Base-by-base conservation (phyloP, 129 eudicot species). In the Cynara cardunculus region DNA sequence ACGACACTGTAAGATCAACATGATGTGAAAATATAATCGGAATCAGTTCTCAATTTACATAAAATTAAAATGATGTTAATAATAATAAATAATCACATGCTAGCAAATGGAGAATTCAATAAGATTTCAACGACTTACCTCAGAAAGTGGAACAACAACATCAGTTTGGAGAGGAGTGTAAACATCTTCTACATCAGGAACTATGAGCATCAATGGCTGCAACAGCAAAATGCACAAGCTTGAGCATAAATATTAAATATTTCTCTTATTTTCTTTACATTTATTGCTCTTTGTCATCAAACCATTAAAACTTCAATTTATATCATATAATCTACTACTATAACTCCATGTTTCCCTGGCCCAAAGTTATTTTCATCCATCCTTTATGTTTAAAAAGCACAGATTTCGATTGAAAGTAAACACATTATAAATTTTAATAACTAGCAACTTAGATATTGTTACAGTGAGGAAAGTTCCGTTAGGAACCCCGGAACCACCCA, bases 171-270 rank as follows among this genome's bases (percentile, higher is more conserved):
- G 94, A 82, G 98, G 98, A 85, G 97, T 94, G 85, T 94, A 94
- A 70, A 94, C 98, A 68, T 92, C 98, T 86, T 91, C 94, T 25
- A 92, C 80, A 70, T 94, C 97, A 77, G 98, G 97, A 86, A 94
- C 97, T 84, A 94, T 92, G 71, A 94, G 97, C 98, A 94, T 94
- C 89, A 92, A 73, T 10, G 98, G 97, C 98, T 94, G 87, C 91
- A 86, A 84, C 32, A 22, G 28, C 14, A 81, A 28, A 77, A 70
- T n/a, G 31, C 28, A 46, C 25, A 44, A 65, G 35, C 32, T 30
- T 83, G 27, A 81, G 8, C 73, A 81, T n/a, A 62, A 81, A n/a
- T n/a, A 56, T 6, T 56, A 56, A 56, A 56, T 56, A n/a, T 56
- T 53, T 53, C 8, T 53, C 21, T 16, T 49, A 49, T 14, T 14